Percentiles rank a stretch among this genome's conserved stretches.
These are phyloP conservation scores for Protea cynaroides DNA, from an alignment of 164 flowering plant genomes.

Conservation along the genomic window DNA sequence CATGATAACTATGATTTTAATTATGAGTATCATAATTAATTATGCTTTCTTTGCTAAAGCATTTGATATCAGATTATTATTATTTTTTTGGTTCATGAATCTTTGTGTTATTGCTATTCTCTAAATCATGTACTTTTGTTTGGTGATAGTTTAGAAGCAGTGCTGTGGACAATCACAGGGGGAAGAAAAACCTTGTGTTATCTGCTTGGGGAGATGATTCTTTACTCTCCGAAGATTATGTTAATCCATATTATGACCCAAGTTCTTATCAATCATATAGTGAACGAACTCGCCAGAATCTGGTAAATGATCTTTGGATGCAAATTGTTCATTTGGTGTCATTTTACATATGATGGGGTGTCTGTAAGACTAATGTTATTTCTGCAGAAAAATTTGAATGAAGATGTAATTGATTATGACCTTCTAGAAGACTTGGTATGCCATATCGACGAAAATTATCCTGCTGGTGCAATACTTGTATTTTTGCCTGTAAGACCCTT, in stretches of 20 bases:
- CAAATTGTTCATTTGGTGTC: neutral
- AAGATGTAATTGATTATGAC: constrained; percentile 90
- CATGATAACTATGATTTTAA: too few relatives aligned
- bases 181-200: constrained; percentile 75
- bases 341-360: neutral
- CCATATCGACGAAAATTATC: constrained; percentile 62
- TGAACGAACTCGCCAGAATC: constrained; percentile 71
- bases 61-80: too few relatives aligned
- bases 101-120: constrained; percentile 1
- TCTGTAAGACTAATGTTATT: constrained; percentile 7
- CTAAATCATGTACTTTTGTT: constrained; percentile 12
- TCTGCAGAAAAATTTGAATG: constrained; percentile 72
- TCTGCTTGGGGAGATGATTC: constrained; percentile 88
- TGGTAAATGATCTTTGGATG: constrained; percentile 37
- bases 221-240: constrained; percentile 47
- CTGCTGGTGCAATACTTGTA: constrained; percentile 77
- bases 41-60: too few relatives aligned
- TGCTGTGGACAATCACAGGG: constrained; percentile 56
- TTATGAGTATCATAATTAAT: too few relatives aligned
- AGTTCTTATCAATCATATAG: constrained; percentile 50
- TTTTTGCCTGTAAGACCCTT: constrained; percentile 70
- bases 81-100: too few relatives aligned
- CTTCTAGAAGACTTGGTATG: constrained; percentile 81
- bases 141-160: constrained; percentile 31
- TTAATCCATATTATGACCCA: constrained; percentile 60